Evolutionary conservation across 2,329 filamentous ascomycete genomes (phyloP).

Genomic region (Fusarium poae): DNA sequence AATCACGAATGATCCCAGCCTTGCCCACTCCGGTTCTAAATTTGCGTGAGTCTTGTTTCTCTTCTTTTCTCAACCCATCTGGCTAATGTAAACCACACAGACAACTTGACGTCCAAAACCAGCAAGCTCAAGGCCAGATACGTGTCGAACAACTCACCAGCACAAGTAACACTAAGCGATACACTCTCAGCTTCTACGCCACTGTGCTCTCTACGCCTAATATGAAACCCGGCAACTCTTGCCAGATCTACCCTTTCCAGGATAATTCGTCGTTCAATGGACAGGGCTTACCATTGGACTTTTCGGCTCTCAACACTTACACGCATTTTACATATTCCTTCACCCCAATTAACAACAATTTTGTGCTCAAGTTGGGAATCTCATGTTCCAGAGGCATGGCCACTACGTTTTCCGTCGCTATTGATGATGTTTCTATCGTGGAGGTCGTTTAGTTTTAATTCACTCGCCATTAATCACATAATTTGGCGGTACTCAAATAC

Average conservation of each 20-base stretch:
- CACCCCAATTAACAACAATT: background rate
- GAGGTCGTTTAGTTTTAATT: accelerated
- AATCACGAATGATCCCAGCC: background rate
- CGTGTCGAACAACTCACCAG: background rate
- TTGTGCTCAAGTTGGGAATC: accelerated
- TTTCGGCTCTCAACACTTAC: background rate
- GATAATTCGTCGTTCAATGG: background rate
- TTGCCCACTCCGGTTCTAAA: background rate
- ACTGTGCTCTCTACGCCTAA: background rate
- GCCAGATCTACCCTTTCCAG: background rate
- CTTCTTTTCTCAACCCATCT: background rate
- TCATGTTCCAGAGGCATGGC: background rate
- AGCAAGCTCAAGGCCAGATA: background rate
- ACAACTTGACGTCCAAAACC: background rate
- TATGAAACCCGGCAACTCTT: background rate
- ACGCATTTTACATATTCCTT: background rate
- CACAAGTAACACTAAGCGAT: background rate
- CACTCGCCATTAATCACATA: accelerated
- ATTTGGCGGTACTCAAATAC: too few species aligned
- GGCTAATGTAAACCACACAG: background rate
- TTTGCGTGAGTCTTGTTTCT: background rate
- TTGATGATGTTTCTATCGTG: background rate
- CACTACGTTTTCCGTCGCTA: background rate
- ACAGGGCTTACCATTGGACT: background rate
- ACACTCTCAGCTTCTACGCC: background rate